Evolutionary conservation across 2,329 filamentous ascomycete genomes (phyloP), one percentile per base, ranked within the genome.

Genomic region (Massarina eburnea): DNA sequence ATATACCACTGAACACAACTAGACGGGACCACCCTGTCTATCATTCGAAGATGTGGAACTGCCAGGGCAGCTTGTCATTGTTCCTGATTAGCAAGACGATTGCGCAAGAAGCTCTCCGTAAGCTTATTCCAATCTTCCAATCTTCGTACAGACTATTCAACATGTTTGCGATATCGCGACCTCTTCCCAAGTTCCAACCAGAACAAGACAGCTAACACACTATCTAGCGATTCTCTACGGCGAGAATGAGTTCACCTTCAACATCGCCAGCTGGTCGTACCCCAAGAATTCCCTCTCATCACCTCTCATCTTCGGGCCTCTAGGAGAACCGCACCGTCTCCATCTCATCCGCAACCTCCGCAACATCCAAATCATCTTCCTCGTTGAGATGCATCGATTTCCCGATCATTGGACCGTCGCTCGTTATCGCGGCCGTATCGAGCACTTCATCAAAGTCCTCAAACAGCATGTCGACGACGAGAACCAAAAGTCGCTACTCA

Each of bases 211-310:
- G n/a, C n/a, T n/a, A n/a, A n/a, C n/a, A n/a, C n/a, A n/a, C n/a
- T n/a, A n/a, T n/a, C n/a, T n/a, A n/a, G 58, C 49, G 5, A 41
- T 63, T 19, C 26, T 62, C 1, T 61, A 60, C 35, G 51, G 54
- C 14, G 33, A 46, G 1, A 64, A 64, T 39, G 55, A 46, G 6
- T 64, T 55, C 41, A 30, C 17, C 3, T 58, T 62, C 43, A 39
- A 18, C 15, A 39, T 61, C 3, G 43, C 56, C 30, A 40, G 49
- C 29, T 2, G 20, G 1, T 3, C 40, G 1, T 45, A 54, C 27
- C 20, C 27, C 9, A 49, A 49, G 5, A 39, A 20, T 1, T 60
- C 58, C 1, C 40, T 58, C 8, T 43, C 40, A 7, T 54, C 54
- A 1, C 54, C 57, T 1, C 18, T 40, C 24, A 51, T 59, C 32